Base-by-base conservation (phyloP, 2,329 filamentous ascomycete species). In the Hymenoscyphus repandus region DNA sequence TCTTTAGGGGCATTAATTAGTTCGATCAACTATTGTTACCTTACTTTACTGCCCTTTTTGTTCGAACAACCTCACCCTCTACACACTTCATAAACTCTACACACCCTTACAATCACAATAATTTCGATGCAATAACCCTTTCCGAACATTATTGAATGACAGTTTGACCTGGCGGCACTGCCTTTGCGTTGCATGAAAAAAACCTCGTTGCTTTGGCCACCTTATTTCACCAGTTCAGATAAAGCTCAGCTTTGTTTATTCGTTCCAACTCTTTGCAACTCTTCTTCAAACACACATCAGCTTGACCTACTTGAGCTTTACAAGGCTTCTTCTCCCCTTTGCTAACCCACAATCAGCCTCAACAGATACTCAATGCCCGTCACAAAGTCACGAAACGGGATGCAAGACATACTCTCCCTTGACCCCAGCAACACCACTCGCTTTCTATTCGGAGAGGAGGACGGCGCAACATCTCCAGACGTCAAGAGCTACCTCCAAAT, bases 341-440 rank as follows among this genome's bases (percentile, higher is more conserved):
- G 41, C 54, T 56, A 52, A 62, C 54, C 55, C n/a, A 53, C 55
- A 51, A 57, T 61, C 61, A 95, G 89, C 59, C 77, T 85, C 54
- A 95, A 96, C 68, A 86, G 92, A 58, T 95, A 95, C 70, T 96
- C 92, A 4, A 91, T 96, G 87, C 92, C 92, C 31, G 87, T 92
- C 46, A 89, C 86, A 43, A 79, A 79, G 53, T 81, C 83, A 58
- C 80, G 85, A 58, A 82, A 77, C 58, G 80, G 85, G 56, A 72
- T 83, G 61, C 83, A 86, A 64, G 83, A 85, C 58, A 77, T 83
- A 61, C 68, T 72, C 52, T 79, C 80, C 36, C 74, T 95, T 51
- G 90, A 93, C 55, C 85, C 88, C 59, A 90, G 90, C 63, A 91
- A 93, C 70, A 90, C 88, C 11, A 81, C 89, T 22, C 84, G 87